Percentiles rank a stretch among this genome's conserved stretches.
Conservation (phyloP, 495 filamentous ascomycete genomes). For the Melanomma pulvis-pyrius region DNA sequence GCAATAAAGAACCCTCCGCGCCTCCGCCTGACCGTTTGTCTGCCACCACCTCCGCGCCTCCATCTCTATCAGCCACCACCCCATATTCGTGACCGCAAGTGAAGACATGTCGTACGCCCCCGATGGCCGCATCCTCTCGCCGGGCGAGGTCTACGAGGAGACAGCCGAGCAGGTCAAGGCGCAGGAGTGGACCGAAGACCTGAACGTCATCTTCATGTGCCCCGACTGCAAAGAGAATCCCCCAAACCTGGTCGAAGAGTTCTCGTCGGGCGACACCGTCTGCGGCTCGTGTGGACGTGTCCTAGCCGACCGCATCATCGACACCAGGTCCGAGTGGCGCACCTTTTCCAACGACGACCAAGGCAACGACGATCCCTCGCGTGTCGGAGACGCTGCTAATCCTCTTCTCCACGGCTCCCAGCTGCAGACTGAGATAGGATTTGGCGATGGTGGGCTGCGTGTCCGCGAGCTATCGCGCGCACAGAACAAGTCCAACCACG, state of each 20-base stretch:
- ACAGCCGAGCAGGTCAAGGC: constrained; percentile 31
- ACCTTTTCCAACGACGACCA: constrained; percentile 98
- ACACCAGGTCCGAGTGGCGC: constrained; percentile 96
- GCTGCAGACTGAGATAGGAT: constrained; percentile 87
- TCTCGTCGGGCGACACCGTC: constrained; percentile 87
- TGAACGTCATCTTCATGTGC: constrained; percentile 81
- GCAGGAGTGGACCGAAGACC: constrained; percentile 68
- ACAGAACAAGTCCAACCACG: constrained; percentile 79
- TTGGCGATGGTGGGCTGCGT: constrained; percentile 67
- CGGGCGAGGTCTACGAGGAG: constrained; percentile 44
- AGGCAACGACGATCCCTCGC: constrained; percentile 88
- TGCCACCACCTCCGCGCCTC: background rate
- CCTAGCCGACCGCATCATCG: constrained; percentile 84
- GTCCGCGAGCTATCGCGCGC: constrained; percentile 80
- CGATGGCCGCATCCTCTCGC: constrained; percentile 45
- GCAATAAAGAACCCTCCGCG: background rate
- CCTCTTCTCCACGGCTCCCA: constrained; percentile 87
- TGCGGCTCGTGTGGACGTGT: constrained; percentile 93
- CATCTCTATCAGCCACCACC: background rate
- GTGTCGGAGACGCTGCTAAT: constrained; percentile 92
- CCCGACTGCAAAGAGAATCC: constrained; percentile 88
- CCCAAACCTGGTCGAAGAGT: constrained; percentile 90
- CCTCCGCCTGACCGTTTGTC: background rate
- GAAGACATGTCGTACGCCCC: constrained; percentile 23
- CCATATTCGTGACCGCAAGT: constrained; percentile 9